These are phyloP conservation scores for Fusarium sp. DNA, from an alignment of 2,329 filamentous ascomycete genomes.

Conservation along the genomic window DNA sequence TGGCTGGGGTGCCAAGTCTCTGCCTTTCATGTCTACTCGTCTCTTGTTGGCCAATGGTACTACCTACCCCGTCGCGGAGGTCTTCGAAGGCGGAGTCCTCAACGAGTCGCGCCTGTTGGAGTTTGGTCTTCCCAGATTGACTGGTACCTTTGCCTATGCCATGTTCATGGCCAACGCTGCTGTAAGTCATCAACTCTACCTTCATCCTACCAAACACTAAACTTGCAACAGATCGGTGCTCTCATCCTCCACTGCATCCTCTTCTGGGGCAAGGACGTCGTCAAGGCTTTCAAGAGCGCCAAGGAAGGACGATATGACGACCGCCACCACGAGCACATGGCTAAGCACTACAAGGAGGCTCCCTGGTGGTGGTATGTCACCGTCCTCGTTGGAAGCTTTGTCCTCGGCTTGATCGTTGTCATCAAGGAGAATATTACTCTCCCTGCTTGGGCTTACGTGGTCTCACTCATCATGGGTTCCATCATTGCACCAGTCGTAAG, in stretches of 20 bases:
- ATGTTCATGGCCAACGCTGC: constrained; percentile 68
- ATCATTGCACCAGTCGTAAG: constrained; percentile 63
- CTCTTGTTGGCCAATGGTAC: constrained; percentile 55
- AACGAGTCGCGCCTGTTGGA: constrained; percentile 51
- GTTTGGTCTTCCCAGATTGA: constrained; percentile 59
- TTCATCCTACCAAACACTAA: background rate
- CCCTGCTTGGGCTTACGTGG: constrained; percentile 59
- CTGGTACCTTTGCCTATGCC: constrained; percentile 61
- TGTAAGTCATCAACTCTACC: constrained; percentile 48
- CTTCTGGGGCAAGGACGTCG: constrained; percentile 67
- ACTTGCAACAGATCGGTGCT: constrained; percentile 60
- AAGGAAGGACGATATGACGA: constrained; percentile 57
- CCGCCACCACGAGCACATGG: constrained; percentile 63
- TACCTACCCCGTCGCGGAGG: constrained; percentile 52
- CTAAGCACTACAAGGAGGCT: constrained; percentile 62
- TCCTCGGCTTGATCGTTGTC: constrained; percentile 59
- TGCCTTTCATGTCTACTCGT: constrained; percentile 66
- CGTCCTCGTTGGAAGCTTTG: constrained; percentile 56
- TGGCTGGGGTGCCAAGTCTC: constrained; percentile 56
- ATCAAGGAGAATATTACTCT: constrained; percentile 59
- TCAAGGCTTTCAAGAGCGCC: constrained; percentile 58
- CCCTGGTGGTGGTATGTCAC: constrained; percentile 60
- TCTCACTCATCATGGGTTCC: constrained; percentile 55
- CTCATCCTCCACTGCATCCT: constrained; percentile 62
- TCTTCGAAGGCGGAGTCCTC: constrained; percentile 56